These are phyloP conservation scores for Cordia subcordata DNA, from an alignment of 257 asterid species.

Conservation along the genomic window DNA sequence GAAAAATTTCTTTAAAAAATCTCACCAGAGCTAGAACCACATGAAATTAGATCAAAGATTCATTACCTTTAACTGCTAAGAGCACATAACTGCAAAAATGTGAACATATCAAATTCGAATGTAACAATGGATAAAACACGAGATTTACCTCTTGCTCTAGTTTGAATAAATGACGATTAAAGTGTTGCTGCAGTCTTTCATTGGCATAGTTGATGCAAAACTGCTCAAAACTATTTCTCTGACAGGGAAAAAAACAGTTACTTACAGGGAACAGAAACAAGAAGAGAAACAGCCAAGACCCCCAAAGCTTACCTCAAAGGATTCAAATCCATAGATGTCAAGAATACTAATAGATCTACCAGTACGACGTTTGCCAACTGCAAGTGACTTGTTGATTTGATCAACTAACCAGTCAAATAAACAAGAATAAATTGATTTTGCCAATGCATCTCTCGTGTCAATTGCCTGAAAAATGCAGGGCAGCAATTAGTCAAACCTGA, in stretches of 20 bases:
- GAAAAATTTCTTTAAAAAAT: no score
- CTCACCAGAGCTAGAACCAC: no score
- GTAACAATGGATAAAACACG: no score
- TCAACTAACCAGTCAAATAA: constrained; percentile 98
- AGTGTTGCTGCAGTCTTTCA: constrained; percentile 96
- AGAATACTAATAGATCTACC: constrained; percentile 98
- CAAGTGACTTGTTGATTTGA: constrained; percentile 87
- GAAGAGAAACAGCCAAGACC: constrained; percentile 9
- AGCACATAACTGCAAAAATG: no score
- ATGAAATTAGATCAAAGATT: no score
- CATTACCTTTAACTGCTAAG: no score
- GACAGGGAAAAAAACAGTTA: constrained; percentile 15
- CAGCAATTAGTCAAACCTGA: constrained; percentile 12
- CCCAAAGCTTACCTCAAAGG: constrained; percentile 65
- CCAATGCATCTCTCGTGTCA: constrained; percentile 92
- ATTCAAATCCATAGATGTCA: constrained; percentile 97
- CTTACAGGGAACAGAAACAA: constrained; percentile 6
- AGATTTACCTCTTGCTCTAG: constrained; percentile 91
- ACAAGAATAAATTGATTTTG: constrained; percentile 89
- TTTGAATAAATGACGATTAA: constrained; percentile 95
- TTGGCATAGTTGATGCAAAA: constrained; percentile 97
- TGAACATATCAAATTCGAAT: no score
- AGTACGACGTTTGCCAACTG: constrained; percentile 90
- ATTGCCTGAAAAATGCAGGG: constrained; percentile 58
- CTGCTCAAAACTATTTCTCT: constrained; percentile 99